Evolutionary conservation across 1,139 yeast species (phyloP), one percentile per base, ranked within the genome.

Genomic region (Yamadazyma songkhlaensis): DNA sequence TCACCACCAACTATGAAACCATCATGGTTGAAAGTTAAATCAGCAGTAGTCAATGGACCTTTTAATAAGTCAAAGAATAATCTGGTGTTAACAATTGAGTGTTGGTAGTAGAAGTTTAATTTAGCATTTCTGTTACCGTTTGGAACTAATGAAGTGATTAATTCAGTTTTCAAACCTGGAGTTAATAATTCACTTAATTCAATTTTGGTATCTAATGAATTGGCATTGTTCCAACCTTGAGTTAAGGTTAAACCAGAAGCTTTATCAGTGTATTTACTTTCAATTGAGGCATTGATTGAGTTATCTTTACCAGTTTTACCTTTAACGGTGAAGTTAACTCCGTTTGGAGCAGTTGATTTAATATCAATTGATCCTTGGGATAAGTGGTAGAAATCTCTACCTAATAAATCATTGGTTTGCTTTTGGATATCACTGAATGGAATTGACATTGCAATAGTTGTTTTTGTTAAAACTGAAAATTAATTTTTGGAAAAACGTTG

Each of bases 1-100:
- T 92, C 96, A 52, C 94, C 96, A 72, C 98, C 98, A 55, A 92
- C 94, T 53, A 95, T 81, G 79, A 89, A 84, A 54, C 97, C 97
- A 58, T 89, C 96, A 71, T 87, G 95, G 62, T 96, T 95, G 57
- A 90, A 80, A 50, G 96, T 83, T 63, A 88, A 79, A 68, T 92
- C 97, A 68, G 97, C 97, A 54, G 88, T 82, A 65, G 95, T 90
- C 53, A 85, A 76, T 57, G 97, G 96, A 55, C 96, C 96, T 78
- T 90, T 90, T 65, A 90, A 78, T 62, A 92, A 76, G 72, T 94
- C 97, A 57, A 94, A 88, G 74, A 87, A 87, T 54, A 90, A 94
- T 72, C 96, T 84, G 55, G 96, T 95, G 63, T 87, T 85, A 68
- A 92, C 84, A 44, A 90, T 83, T 50, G 95, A 90, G 73, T 92